These are phyloP conservation scores for Golubevia sp. DNA, from an alignment of 1,284 basidiomycete genomes.

Conservation along the genomic window DNA sequence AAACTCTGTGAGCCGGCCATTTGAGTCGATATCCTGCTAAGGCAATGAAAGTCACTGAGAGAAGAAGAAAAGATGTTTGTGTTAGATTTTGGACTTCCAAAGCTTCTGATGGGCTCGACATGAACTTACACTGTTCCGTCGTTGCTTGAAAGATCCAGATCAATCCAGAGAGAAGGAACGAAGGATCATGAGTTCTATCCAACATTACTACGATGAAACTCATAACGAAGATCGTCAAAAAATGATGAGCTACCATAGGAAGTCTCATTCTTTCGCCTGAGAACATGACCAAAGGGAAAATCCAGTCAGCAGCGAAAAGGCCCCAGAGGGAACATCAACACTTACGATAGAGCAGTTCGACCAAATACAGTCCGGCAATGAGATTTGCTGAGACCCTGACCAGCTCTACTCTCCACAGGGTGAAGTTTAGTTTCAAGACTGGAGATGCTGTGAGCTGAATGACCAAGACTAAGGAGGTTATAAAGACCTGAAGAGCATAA, in stretches of 20 bases:
- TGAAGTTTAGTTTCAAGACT: slow-evolving; percentile 11
- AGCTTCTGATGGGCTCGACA: too few relatives aligned
- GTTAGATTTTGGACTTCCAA: too few relatives aligned
- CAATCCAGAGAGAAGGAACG: slow-evolving; percentile 14
- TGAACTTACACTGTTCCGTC: slow-evolving; percentile 27
- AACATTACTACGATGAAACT: slow-evolving; percentile 24
- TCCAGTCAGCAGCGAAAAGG: neutral
- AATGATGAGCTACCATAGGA: neutral
- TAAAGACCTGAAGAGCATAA: slow-evolving; percentile 15
- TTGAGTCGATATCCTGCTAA: slow-evolving; percentile 24
- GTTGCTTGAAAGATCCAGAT: slow-evolving; percentile 30
- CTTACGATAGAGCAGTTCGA: slow-evolving; percentile 27
- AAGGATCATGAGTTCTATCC: slow-evolving; percentile 16
- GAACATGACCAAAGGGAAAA: neutral
- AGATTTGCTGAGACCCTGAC: slow-evolving; percentile 11
- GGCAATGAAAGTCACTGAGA: slow-evolving; percentile 20
- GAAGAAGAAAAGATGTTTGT: too few relatives aligned
- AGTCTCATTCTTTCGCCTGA: neutral
- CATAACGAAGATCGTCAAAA: slow-evolving; percentile 5
- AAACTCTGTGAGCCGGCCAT: slow-evolving; percentile 2
- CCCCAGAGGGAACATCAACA: too few relatives aligned
- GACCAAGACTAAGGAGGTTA: slow-evolving; percentile 13
- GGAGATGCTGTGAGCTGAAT: slow-evolving; percentile 11
- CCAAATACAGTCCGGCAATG: slow-evolving; percentile 23
- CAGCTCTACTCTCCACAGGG: slow-evolving; percentile 9